These are phyloP conservation scores for Amauroascus verrucosus DNA, from an alignment of 2,329 filamentous ascomycete species.

Conservation along the genomic window DNA sequence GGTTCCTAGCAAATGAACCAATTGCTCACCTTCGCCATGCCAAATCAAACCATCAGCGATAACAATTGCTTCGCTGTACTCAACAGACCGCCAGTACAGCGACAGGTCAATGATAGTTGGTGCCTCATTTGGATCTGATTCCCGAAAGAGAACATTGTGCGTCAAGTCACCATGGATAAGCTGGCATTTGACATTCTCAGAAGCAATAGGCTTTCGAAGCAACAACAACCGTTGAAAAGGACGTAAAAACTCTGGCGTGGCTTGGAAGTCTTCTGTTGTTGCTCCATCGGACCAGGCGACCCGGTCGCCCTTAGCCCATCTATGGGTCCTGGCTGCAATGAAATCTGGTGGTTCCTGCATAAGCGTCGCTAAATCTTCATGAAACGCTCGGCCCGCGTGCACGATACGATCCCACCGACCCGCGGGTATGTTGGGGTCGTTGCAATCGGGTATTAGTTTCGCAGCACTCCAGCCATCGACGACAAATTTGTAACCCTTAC, in stretches of 20 bases:
- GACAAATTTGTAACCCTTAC: conserved; percentile 1
- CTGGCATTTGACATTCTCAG: conserved; percentile 2
- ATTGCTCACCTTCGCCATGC: conserved; percentile 9
- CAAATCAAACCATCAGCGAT: conserved; percentile 12
- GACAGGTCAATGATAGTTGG: conserved; percentile 13
- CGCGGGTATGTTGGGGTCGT: neutral
- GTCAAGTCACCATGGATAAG: conserved; percentile 12
- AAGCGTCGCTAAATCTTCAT: neutral
- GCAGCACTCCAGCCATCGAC: conserved; percentile 10
- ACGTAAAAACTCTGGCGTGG: neutral
- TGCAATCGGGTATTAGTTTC: conserved; percentile 1
- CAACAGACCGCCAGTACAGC: conserved; percentile 13
- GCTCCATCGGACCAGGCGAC: conserved; percentile 6
- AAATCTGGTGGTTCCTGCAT: neutral
- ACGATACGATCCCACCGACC: conserved; percentile 7
- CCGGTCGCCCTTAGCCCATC: conserved; percentile 12
- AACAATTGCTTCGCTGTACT: conserved; percentile 9
- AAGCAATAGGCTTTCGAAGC: neutral
- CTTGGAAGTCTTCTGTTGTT: neutral
- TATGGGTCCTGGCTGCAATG: conserved; percentile 5
- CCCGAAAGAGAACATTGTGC: conserved; percentile 12
- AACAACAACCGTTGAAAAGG: neutral
- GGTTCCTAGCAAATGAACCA: conserved; percentile 8
- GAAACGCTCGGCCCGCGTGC: conserved; percentile 8
- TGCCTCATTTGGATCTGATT: neutral